Conservation (phyloP, 805 yeast species). For the Lipomyces orientalis region DNA sequence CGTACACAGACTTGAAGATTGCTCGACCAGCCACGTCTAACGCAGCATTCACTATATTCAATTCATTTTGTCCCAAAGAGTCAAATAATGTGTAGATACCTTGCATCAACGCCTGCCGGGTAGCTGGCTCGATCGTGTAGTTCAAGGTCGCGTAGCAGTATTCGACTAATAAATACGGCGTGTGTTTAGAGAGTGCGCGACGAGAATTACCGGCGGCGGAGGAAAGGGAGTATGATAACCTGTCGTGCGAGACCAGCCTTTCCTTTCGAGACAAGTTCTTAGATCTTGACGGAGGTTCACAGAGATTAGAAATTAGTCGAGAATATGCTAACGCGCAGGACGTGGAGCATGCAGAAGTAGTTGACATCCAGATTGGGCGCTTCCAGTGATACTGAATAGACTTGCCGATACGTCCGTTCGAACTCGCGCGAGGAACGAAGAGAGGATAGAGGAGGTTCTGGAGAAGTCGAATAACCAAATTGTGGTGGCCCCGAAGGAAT, state of each 20-base stretch:
- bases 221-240: constrained; percentile 47
- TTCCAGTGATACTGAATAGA: constrained; percentile 17
- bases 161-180: constrained; percentile 63
- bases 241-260: background rate
- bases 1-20: constrained; percentile 68
- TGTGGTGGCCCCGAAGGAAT: constrained; percentile 74
- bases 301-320: constrained; percentile 27
- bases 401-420: constrained; percentile 8
- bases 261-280: constrained; percentile 9
- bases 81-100: constrained; percentile 72
- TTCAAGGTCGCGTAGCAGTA: constrained; percentile 62
- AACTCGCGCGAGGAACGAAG: constrained; percentile 38
- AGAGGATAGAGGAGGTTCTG: constrained; percentile 59
- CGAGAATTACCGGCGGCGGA: constrained; percentile 61
- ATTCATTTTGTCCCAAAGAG: constrained; percentile 68
- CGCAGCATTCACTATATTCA: constrained; percentile 64
- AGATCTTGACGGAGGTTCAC: constrained; percentile 20
- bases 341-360: constrained; percentile 13
- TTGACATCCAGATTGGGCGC: constrained; percentile 27
- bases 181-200: constrained; percentile 62
- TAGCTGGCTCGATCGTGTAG: constrained; percentile 52
- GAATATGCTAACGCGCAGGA: constrained; percentile 27
- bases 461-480: constrained; percentile 59
- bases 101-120: constrained; percentile 54
- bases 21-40: constrained; percentile 73